Evolutionary conservation across 73 alveolate species (phyloP).

Genomic region (Paramecium octaurelia): DNA sequence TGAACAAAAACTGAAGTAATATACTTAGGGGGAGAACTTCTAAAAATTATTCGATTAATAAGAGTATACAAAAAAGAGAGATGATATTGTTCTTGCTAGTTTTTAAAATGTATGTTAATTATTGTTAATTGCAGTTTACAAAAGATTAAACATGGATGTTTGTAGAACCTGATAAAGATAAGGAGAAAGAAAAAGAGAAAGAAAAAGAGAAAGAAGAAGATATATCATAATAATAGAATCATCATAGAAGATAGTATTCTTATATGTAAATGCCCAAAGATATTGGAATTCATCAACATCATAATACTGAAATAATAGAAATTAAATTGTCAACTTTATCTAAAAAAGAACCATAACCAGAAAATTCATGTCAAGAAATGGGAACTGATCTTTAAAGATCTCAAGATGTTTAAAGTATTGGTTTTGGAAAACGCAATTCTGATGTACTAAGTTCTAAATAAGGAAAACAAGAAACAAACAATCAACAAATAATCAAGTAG

Average conservation of each 20-base stretch:
- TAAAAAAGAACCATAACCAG: not conserved
- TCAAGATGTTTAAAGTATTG: not conserved
- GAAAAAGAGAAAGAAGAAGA: not conserved
- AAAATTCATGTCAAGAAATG: not conserved
- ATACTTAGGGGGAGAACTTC: not conserved
- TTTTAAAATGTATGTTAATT: conserved; percentile 11
- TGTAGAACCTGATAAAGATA: not conserved
- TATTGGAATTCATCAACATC: not conserved
- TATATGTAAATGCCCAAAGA: not conserved
- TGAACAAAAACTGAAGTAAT: conserved; percentile 1
- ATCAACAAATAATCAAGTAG: not conserved
- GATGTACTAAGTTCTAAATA: not conserved
- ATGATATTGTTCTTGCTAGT: conserved; percentile 31
- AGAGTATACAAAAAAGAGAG: conserved; percentile 1
- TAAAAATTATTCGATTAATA: not conserved
- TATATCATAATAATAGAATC: not conserved
- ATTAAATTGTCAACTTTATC: not conserved
- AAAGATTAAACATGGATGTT: not conserved
- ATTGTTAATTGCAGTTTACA: not conserved
- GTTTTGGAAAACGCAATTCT: not conserved
- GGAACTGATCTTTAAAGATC: not conserved
- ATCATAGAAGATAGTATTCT: conserved; percentile 5
- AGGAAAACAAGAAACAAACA: not conserved
- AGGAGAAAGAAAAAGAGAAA: not conserved
- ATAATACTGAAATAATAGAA: conserved; percentile 43